These are phyloP conservation scores for Shiraia bambusicola DNA, from an alignment of 2,329 filamentous ascomycete genomes.

Conservation along the genomic window DNA sequence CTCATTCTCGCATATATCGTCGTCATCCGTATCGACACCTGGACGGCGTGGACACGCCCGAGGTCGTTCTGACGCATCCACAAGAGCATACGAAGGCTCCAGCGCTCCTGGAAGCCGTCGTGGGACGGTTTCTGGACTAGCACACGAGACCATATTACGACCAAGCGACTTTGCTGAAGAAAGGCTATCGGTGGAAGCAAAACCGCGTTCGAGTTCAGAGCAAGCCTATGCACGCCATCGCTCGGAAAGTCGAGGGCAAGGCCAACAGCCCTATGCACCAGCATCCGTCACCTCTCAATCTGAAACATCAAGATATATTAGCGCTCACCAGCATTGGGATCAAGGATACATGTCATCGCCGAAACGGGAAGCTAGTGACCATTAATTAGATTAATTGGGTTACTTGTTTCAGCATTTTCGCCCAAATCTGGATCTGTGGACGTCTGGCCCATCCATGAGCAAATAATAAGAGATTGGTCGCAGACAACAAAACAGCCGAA, in stretches of 20 bases:
- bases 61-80: constrained; percentile 65
- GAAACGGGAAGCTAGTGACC: constrained; percentile 41
- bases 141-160: constrained; percentile 31
- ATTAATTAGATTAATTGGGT: constrained; percentile 32
- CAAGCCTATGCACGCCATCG: constrained; percentile 23
- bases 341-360: constrained; percentile 38
- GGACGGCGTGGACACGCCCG: constrained; percentile 63
- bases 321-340: constrained; percentile 35
- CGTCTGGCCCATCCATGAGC: constrained; percentile 15
- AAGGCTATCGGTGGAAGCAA: constrained; percentile 25
- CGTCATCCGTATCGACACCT: constrained; percentile 56
- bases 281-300: constrained; percentile 30
- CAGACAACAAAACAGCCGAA: constrained; percentile 8
- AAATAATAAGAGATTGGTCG: constrained; percentile 8
- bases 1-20: constrained; percentile 58
- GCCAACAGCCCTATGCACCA: constrained; percentile 29
- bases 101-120: constrained; percentile 36
- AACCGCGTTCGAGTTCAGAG: constrained; percentile 21
- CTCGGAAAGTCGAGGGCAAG: constrained; percentile 26
- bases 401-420: constrained; percentile 25
- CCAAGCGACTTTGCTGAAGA: constrained; percentile 29
- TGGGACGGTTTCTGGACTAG: constrained; percentile 35
- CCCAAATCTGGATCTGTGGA: constrained; percentile 18
- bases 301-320: constrained; percentile 40
- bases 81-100: constrained; percentile 36